phyloP scores from a whole-genome alignment of 2,329 filamentous ascomycete genomes.

The Capronia coronata region DNA sequence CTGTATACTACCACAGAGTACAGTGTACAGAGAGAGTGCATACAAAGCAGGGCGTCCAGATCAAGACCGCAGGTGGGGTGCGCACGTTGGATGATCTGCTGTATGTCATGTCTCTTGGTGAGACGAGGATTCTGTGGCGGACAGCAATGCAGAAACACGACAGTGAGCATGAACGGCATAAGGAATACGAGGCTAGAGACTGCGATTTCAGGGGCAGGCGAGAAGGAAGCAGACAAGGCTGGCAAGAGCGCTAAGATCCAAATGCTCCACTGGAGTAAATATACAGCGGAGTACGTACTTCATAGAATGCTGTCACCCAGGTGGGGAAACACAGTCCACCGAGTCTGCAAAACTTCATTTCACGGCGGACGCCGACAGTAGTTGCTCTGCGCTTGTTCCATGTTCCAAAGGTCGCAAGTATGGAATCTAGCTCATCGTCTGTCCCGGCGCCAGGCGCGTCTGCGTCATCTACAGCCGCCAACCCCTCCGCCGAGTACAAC shows the following conservation, averaged over 20 bases:
- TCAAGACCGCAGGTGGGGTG: constrained; percentile 55
- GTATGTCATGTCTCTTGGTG: constrained; percentile 49
- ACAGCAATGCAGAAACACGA: constrained; percentile 48
- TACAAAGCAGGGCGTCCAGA: constrained; percentile 41
- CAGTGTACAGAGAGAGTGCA: constrained; percentile 48
- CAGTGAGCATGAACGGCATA: constrained; percentile 27
- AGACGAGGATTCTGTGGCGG: constrained; percentile 52
- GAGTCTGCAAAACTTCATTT: background rate
- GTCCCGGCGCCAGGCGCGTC: constrained; percentile 7
- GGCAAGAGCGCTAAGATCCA: too few relatives aligned
- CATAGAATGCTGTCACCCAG: too few relatives aligned
- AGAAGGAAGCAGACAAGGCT: background rate
- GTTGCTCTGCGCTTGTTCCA: constrained; percentile 2
- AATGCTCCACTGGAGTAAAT: background rate
- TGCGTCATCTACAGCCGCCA: background rate
- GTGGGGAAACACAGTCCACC: too few relatives aligned
- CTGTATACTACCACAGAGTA: constrained; percentile 51
- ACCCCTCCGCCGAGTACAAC: background rate
- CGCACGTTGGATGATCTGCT: constrained; percentile 53
- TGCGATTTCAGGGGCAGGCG: too few relatives aligned
- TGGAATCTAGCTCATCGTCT: constrained; percentile 13
- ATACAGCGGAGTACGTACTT: too few relatives aligned
- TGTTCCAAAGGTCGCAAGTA: constrained; percentile 13
- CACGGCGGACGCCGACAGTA: background rate
- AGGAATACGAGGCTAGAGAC: too few relatives aligned